Conservation (phyloP, 2,329 filamentous ascomycete genomes). For the Diplodia mutila region DNA sequence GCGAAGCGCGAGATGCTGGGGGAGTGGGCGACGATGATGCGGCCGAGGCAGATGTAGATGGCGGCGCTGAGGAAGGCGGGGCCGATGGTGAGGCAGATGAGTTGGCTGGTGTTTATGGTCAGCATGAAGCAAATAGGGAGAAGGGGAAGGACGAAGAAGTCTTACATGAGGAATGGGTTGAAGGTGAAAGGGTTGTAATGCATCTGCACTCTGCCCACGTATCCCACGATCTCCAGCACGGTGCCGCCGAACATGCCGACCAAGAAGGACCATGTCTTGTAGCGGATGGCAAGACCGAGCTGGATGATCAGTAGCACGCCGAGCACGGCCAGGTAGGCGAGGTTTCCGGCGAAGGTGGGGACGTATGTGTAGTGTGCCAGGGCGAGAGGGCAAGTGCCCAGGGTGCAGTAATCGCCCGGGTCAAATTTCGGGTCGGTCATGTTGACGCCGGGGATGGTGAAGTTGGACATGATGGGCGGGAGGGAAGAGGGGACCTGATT, state of each 20-base stretch:
- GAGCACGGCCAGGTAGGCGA: slow-evolving; percentile 58
- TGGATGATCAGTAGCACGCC: slow-evolving; percentile 54
- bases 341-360: slow-evolving; percentile 56
- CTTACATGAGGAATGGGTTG: slow-evolving; percentile 56
- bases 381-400: slow-evolving; percentile 51
- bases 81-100: slow-evolving; percentile 60
- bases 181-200: slow-evolving; percentile 56
- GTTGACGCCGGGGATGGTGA: not conserved
- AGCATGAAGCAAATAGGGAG: not conserved
- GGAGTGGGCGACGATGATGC: slow-evolving; percentile 61
- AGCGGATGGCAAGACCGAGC: slow-evolving; percentile 53
- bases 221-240: slow-evolving; percentile 59
- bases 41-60: slow-evolving; percentile 61
- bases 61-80: slow-evolving; percentile 60
- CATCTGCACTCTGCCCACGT: slow-evolving; percentile 59
- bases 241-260: slow-evolving; percentile 54
- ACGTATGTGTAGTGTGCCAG: slow-evolving; percentile 59
- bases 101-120: slow-evolving; percentile 48
- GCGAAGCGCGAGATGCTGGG: slow-evolving; percentile 36
- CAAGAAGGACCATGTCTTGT: slow-evolving; percentile 61
- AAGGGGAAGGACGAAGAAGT: not conserved
- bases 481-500: not conserved
- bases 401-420: slow-evolving; percentile 23
- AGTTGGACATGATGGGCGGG: not conserved
- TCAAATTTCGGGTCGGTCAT: not conserved